A percentile compares a stretch with the other conserved stretches of the same genome.
These are phyloP conservation scores for Euphorbia peplus DNA, from an alignment of 345 rosid species.

Conservation along the genomic window DNA sequence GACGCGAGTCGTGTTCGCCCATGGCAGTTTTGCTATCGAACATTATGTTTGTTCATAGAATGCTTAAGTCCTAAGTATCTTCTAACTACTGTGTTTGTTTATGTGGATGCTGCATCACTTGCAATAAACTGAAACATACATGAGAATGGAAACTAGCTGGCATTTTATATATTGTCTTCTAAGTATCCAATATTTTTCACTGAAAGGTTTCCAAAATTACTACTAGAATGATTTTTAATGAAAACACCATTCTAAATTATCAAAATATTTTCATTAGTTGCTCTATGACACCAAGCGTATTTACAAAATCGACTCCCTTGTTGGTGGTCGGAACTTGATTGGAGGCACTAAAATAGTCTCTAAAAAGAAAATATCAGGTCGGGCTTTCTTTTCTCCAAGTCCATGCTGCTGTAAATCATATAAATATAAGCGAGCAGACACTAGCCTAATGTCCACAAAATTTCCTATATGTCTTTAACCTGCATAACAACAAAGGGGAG, in stretches of 20 bases:
- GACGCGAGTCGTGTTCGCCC: conserved; percentile 43
- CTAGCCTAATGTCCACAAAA: conserved; percentile 70
- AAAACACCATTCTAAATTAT: background rate
- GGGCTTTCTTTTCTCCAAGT: conserved; percentile 36
- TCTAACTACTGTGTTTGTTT: conserved; percentile 31
- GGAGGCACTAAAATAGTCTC: conserved; percentile 85
- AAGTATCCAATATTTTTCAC: background rate
- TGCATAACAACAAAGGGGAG: conserved; percentile 23
- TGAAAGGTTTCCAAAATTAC: background rate
- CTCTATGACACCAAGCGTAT: conserved; percentile 27
- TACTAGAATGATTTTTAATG: background rate
- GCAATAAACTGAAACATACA: conserved; percentile 15
- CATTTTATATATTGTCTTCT: background rate
- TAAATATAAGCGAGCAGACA: conserved; percentile 71
- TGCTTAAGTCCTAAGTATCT: conserved; percentile 90
- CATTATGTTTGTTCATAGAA: conserved; percentile 63
- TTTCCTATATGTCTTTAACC: conserved; percentile 57
- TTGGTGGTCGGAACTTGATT: conserved; percentile 78
- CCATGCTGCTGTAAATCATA: conserved; percentile 66
- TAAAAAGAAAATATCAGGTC: conserved; percentile 69
- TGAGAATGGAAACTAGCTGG: conserved; percentile 2
- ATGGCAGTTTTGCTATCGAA: conserved; percentile 76
- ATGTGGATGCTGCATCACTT: conserved; percentile 94
- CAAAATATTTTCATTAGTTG: background rate
- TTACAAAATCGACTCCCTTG: conserved; percentile 86